Evolutionary conservation across 345 rosid species (phyloP), one percentile per base, ranked within the genome.

Genomic region (Camelina laxa): DNA sequence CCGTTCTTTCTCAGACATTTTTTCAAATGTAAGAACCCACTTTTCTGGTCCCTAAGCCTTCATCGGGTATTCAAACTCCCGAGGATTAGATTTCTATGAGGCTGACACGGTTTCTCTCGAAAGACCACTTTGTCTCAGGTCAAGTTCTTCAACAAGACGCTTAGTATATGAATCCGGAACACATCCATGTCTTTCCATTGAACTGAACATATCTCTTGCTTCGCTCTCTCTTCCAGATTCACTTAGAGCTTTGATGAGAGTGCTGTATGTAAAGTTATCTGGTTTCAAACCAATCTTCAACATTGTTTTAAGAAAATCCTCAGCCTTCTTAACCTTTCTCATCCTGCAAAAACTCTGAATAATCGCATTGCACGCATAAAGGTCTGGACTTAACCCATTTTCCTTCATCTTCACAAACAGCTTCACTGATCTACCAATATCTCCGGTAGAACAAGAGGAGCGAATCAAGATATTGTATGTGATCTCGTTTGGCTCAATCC

Each of bases 381-480:
- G 20, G 50, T 90, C 92, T 7, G 90, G 92, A 67, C 73, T 82
- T 56, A 87, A 66, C 75, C 97, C 89, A 42, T 76, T 83, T 51
- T 70, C 82, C 76, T 81, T 84, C 96, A 90, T 95, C 77, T 83
- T 78, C 62, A 67, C 76, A 60, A 90, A 69, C 69, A 89, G 82
- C 75, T 72, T 81, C 83, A 82, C 39, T 31, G 97, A 82, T 70
- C 85, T 82, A 53, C 72, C 70, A 45, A 78, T 79, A 83, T 87
- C 86, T n/a, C 97, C 91, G 2, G 45, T 50, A 12, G 69, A 64
- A 79, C 91, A 87, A 42, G 84, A 73, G 11, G 88, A 84, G 7
- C 82, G 96, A 51, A 90, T 82, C 45, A 95, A 31, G 49, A 86
- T 88, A 73, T 89, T 88, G 80, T 90, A 89, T 19, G 87, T 90